Evolutionary conservation across 2,329 filamentous ascomycete genomes (phyloP), one percentile per base, ranked within the genome.

Genomic region (Alternaria triticimaculans): DNA sequence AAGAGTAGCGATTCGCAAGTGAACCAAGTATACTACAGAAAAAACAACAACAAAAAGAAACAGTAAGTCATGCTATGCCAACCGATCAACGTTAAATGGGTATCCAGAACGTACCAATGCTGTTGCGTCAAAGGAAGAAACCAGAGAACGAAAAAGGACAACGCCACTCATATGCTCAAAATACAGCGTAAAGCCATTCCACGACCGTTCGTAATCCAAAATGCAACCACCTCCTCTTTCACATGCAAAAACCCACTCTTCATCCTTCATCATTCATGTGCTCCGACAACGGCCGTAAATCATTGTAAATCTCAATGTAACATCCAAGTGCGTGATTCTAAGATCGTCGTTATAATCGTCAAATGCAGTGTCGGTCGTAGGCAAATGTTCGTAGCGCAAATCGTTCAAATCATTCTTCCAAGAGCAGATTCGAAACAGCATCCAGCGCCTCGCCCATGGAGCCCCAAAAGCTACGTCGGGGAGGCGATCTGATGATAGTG

Each of bases 371-470:
- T 15, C 25, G 18, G 15, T 46, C 25, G 21, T 26, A 25, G 23
- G 44, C 11, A 26, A n/a, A n/a, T n/a, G n/a, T n/a, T n/a, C n/a
- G n/a, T n/a, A n/a, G n/a, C n/a, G n/a, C n/a, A n/a, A n/a, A n/a
- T n/a, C n/a, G n/a, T n/a, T n/a, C 15, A 49, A 25, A 28, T 65
- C 44, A 68, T 4, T 67, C 48, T 15, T 66, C 66, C 11, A 37
- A 20, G 7, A 69, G 23, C 26, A 69, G 8, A 5, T 60, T 59
- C 10, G 71, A 66, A 59, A 73, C 64, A 2, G 59, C 55, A 43
- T 75, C 72, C 15, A 75, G 48, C 0, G 72, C 72, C 18, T 72
- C 68, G 6, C 64, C 69, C 46, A 75, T 55, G 0, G 69, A 67
- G 14, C 60, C 46, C 72, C 72, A 75, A 51, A 75, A 73, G 54